Evolutionary conservation across 108 stramenopile species (phyloP), one percentile per base, ranked within the genome.

Genomic region (Asterionellopsis glacialis): DNA sequence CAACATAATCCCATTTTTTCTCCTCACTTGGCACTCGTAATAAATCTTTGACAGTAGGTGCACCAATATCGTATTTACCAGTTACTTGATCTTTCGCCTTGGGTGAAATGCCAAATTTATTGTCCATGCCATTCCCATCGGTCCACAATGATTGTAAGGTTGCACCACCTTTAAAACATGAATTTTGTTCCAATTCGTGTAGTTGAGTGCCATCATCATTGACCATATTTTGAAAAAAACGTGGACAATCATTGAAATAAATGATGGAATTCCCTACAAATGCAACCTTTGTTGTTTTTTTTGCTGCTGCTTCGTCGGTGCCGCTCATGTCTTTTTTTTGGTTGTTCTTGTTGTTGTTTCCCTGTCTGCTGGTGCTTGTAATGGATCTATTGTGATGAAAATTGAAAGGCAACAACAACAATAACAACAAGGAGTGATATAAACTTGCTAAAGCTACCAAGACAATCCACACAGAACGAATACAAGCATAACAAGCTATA

Each of bases 241-340:
- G 81, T 9, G 89, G 89, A 21, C 69, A 74, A 51, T 90, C 89
- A 51, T 90, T 83, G 57, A 69, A 91, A 51, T 86, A 91, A 16
- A 73, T 72, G 25, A 91, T 86, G 16, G 83, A 82, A 57, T 91
- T 91, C 9, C 90, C 90, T 0, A 87, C 16, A 56, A 66, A 80
- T 22, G 84, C 80, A 14, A 85, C 78, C 0, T 50, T 41, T 16
- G 65, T 66, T 53, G 39, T 64, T 55, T 57, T 68, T 47, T 51
- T 56, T 5, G 16, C 9, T 16, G 2, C 47, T 16, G n/a, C n/a
- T n/a, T n/a, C n/a, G n/a, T n/a, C n/a, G n/a, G n/a, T n/a, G n/a
- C n/a, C n/a, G n/a, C n/a, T n/a, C n/a, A n/a, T n/a, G n/a, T n/a
- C n/a, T n/a, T n/a, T n/a, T n/a, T n/a, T n/a, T n/a, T n/a, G n/a